These are phyloP conservation scores for Neurospora sp. DNA, from an alignment of 495 filamentous ascomycete genomes.

Conservation along the genomic window DNA sequence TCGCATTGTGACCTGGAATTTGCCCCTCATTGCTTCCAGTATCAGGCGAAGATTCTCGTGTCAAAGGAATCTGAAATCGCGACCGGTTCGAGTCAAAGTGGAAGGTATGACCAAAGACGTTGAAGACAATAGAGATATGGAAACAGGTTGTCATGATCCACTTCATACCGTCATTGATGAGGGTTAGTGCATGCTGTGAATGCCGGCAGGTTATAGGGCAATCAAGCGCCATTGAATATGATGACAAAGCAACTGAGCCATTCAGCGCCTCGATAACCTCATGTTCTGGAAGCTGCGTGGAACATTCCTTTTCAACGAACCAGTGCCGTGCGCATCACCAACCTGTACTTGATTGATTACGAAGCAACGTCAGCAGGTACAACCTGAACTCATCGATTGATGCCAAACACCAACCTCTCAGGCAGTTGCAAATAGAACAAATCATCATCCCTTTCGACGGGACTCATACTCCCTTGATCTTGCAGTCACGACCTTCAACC, in stretches of 20 bases:
- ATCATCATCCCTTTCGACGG: neutral
- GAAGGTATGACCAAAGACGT: neutral
- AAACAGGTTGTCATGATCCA: neutral
- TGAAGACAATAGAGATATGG: neutral
- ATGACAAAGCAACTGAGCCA: neutral
- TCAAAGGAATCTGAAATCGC: neutral
- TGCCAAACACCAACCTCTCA: neutral
- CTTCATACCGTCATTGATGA: neutral
- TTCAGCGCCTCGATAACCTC: neutral
- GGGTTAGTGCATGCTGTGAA: neutral
- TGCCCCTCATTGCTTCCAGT: neutral
- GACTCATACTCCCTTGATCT: neutral
- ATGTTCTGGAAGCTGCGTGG: neutral
- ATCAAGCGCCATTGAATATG: neutral
- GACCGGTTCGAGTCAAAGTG: neutral
- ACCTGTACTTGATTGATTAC: neutral
- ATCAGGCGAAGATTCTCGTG: neutral
- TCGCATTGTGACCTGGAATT: neutral
- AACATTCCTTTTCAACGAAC: neutral
- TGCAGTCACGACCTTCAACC: neutral
- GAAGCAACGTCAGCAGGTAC: neutral
- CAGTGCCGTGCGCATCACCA: neutral
- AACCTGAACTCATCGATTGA: neutral
- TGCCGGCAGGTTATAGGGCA: neutral
- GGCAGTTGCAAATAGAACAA: neutral